phyloP scores from a whole-genome alignment of 306 rosid species.

The Prunus armeniaca region DNA sequence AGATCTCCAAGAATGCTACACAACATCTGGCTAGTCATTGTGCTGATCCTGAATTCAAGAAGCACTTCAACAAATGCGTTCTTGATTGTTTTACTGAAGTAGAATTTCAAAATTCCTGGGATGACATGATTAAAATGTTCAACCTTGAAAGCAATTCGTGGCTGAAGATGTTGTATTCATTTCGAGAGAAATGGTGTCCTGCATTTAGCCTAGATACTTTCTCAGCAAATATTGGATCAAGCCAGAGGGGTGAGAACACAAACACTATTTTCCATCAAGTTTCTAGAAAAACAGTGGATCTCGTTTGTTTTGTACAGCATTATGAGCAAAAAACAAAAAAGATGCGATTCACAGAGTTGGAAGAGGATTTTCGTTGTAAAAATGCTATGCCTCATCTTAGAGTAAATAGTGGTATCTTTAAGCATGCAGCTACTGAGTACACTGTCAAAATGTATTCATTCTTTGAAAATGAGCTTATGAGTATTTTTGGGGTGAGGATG shows the following conservation, averaged over 20 bases:
- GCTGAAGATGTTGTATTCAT: conserved; percentile 4
- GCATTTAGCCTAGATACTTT: conserved; percentile 2
- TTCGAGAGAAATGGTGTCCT: conserved; percentile 5
- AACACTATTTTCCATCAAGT: conserved; percentile 9
- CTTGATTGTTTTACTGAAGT: conserved; percentile 2
- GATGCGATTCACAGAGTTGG: conserved; percentile 3
- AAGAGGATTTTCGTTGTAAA: conserved; percentile 8
- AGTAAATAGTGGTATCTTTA: background rate
- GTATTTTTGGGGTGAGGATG: conserved; percentile 13
- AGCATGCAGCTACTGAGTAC: conserved; percentile 20
- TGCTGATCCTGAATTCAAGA: conserved; percentile 18
- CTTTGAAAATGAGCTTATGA: conserved; percentile 20
- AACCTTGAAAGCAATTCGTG: conserved; percentile 23
- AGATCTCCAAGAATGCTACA: conserved; percentile 16
- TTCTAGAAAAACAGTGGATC: conserved; percentile 1
- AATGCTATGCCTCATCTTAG: background rate
- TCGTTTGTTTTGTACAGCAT: conserved; percentile 1
- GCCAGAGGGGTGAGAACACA: conserved; percentile 1
- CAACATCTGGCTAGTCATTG: conserved; percentile 2
- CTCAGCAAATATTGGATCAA: conserved; percentile 8
- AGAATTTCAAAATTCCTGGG: conserved; percentile 13
- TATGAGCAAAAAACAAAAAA: background rate
- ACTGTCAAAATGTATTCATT: background rate
- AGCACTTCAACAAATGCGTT: conserved; percentile 10
- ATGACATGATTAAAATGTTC: conserved; percentile 12